Conservation (phyloP, 768 basidiomycete species). For the Neoboletus subvelutipes region DNA sequence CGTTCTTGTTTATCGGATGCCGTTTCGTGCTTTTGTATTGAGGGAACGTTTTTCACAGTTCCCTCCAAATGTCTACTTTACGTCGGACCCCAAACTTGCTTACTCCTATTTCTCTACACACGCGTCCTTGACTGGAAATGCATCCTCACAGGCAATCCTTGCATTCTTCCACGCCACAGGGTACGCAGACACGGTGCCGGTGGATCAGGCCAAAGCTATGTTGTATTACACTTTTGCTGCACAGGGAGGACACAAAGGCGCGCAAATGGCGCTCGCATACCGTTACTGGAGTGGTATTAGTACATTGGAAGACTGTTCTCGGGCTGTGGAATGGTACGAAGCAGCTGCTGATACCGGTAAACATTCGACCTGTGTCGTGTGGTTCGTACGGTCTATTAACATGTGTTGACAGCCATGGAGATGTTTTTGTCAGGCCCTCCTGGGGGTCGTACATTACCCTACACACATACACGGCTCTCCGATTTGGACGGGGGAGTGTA, state of each 20-base stretch:
- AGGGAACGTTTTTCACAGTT: conserved; percentile 43
- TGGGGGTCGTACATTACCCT: conserved; percentile 83
- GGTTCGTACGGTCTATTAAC: not conserved
- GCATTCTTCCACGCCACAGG: conserved; percentile 91
- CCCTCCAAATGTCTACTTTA: conserved; percentile 68
- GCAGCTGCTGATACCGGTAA: conserved; percentile 81
- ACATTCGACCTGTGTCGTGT: conserved; percentile 27
- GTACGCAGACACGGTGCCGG: conserved; percentile 59
- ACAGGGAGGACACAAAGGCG: conserved; percentile 80
- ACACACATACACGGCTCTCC: conserved; percentile 78
- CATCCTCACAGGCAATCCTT: conserved; percentile 80
- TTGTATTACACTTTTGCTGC: conserved; percentile 95
- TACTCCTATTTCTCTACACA: conserved; percentile 64
- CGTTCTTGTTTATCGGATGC: conserved; percentile 21
- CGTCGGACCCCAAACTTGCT: conserved; percentile 58
- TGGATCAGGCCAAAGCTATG: conserved; percentile 79
- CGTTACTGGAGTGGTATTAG: conserved; percentile 97
- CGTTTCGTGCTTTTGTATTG: not conserved
- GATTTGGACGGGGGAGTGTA: conserved; percentile 93
- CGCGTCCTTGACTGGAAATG: conserved; percentile 71
- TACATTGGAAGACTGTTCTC: conserved; percentile 79
- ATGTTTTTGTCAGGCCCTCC: conserved; percentile 85
- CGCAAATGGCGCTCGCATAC: conserved; percentile 92
- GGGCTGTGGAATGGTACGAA: conserved; percentile 88
- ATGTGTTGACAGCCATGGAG: conserved; percentile 59